Evolutionary conservation across 257 asterid species (phyloP).

Genomic region (Solanum habrochaites): DNA sequence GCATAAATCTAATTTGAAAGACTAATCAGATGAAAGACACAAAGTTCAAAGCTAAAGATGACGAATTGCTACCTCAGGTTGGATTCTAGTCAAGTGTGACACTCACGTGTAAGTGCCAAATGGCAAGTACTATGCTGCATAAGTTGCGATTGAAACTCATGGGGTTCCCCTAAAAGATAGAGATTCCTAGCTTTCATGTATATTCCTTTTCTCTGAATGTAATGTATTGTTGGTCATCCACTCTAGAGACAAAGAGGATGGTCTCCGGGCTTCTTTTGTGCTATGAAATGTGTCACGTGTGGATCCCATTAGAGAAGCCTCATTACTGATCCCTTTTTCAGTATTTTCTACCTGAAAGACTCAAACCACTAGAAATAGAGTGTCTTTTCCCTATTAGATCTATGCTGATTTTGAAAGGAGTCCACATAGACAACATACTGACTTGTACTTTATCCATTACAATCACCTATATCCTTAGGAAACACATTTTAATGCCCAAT

Average conservation of each 20-base stretch:
- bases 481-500: background rate
- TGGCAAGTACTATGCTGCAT: background rate
- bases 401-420: background rate
- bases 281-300: background rate
- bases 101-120: background rate
- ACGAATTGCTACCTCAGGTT: background rate
- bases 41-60: background rate
- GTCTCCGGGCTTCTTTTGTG: background rate
- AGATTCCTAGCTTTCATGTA: background rate
- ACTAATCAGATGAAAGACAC: background rate
- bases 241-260: background rate
- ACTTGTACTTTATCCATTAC: background rate
- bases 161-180: background rate
- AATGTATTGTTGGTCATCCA: background rate
- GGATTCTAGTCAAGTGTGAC: background rate
- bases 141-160: background rate
- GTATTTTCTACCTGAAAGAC: background rate
- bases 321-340: background rate
- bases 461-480: background rate
- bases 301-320: background rate
- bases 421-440: background rate
- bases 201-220: background rate
- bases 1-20: background rate
- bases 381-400: background rate
- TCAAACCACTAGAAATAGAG: background rate